Conservation (phyloP, 495 filamentous ascomycete species). For the Penicillium dipodomyicola region DNA sequence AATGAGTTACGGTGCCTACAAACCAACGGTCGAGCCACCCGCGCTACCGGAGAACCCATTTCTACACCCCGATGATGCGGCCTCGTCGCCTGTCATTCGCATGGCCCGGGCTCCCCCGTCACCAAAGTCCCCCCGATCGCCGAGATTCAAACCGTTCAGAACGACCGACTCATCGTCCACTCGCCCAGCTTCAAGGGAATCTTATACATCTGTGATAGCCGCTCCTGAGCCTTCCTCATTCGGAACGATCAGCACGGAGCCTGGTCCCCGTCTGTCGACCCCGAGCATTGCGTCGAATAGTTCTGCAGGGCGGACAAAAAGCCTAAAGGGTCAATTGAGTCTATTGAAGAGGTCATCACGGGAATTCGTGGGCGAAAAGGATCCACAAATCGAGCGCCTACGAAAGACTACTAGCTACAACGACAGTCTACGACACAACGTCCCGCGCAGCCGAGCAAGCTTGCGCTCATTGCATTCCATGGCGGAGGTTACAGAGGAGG, state of each 20-base stretch:
- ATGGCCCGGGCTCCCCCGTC: slow-evolving; percentile 83
- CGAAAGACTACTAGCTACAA: slow-evolving; percentile 40
- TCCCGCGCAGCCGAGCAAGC: slow-evolving; percentile 41
- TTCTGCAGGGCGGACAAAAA: slow-evolving; percentile 37
- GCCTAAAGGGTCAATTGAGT: slow-evolving; percentile 35
- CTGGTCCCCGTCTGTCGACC: slow-evolving; percentile 39
- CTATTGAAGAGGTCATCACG: slow-evolving; percentile 39
- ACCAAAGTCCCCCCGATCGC: slow-evolving; percentile 48
- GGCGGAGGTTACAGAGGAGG: slow-evolving; percentile 45
- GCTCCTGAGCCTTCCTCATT: slow-evolving; percentile 38
- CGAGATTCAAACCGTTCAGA: slow-evolving; percentile 46
- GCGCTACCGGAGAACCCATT: slow-evolving; percentile 40
- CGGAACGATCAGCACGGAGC: slow-evolving; percentile 46
- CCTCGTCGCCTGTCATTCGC: slow-evolving; percentile 76
- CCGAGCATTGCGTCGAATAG: slow-evolving; percentile 43
- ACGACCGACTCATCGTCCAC: slow-evolving; percentile 21
- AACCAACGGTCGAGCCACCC: slow-evolving; percentile 21
- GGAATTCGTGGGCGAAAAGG: slow-evolving; percentile 38
- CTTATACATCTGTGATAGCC: slow-evolving; percentile 37
- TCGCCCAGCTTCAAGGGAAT: slow-evolving; percentile 40
- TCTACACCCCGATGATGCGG: slow-evolving; percentile 71
- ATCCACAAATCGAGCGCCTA: slow-evolving; percentile 33
- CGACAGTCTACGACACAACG: slow-evolving; percentile 38
- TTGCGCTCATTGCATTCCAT: slow-evolving; percentile 47
- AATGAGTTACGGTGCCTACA: slow-evolving; percentile 65